Conservation (phyloP, 2,329 filamentous ascomycete genomes). For the Alternaria solani region DNA sequence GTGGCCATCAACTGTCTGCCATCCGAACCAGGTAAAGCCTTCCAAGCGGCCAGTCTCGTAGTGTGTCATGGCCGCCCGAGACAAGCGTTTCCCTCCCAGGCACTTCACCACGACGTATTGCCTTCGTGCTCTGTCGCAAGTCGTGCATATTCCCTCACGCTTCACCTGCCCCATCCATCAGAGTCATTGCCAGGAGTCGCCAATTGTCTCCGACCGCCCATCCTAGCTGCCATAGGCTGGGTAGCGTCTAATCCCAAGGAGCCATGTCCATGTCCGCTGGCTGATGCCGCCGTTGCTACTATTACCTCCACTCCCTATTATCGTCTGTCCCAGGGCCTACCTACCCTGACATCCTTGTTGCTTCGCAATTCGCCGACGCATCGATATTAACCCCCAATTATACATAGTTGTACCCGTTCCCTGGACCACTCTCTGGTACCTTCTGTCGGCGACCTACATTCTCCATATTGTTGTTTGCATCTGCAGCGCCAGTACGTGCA, state of each 20-base stretch:
- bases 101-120: slow-evolving; percentile 28
- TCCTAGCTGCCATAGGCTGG: slow-evolving; percentile 23
- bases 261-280: slow-evolving; percentile 38
- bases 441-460: slow-evolving; percentile 22
- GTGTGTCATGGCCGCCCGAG: slow-evolving; percentile 42
- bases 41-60: slow-evolving; percentile 31
- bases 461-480: slow-evolving; percentile 21
- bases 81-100: slow-evolving; percentile 34
- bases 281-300: slow-evolving; percentile 41
- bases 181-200: slow-evolving; percentile 24
- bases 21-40: slow-evolving; percentile 33
- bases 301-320: slow-evolving; percentile 35
- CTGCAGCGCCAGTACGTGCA: slow-evolving; percentile 25
- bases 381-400: slow-evolving; percentile 32
- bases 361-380: slow-evolving; percentile 38
- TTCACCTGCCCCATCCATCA: slow-evolving; percentile 34
- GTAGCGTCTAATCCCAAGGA: slow-evolving; percentile 33
- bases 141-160: slow-evolving; percentile 38
- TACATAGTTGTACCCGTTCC: slow-evolving; percentile 24
- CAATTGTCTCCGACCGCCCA: slow-evolving; percentile 34
- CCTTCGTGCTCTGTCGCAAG: slow-evolving; percentile 31
- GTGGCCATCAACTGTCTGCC: slow-evolving; percentile 35
- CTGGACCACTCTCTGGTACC: slow-evolving; percentile 30
- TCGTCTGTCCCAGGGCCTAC: slow-evolving; percentile 34
- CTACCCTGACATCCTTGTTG: slow-evolving; percentile 32